phyloP scores from a whole-genome alignment of 2,329 filamentous ascomycete species.

The Blastomyces gilchristii region DNA sequence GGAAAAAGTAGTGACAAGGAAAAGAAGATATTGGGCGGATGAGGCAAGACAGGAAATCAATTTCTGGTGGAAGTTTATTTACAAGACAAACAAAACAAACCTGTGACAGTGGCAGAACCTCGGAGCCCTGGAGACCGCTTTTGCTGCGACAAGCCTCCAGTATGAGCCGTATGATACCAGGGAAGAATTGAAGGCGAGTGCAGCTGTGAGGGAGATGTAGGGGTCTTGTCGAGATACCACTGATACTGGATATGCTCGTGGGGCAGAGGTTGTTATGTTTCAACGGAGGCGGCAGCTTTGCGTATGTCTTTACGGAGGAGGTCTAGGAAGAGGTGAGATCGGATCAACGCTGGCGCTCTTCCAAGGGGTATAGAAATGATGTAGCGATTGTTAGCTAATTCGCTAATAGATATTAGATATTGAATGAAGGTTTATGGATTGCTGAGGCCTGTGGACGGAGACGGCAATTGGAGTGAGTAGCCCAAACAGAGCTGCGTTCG shows the following conservation, averaged over 20 bases:
- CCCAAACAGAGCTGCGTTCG: not conserved
- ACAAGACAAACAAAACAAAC: conserved; percentile 6
- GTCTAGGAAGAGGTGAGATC: not conserved
- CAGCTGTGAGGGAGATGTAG: not conserved
- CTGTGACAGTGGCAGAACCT: not conserved
- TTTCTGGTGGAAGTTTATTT: conserved; percentile 1
- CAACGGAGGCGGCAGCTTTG: not conserved
- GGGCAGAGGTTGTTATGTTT: not conserved
- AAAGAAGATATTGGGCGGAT: not conserved
- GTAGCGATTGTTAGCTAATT: not conserved
- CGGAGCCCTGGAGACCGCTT: not conserved
- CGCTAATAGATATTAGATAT: not conserved
- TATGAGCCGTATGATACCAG: not conserved
- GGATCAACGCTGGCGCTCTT: not conserved
- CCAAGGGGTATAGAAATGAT: not conserved
- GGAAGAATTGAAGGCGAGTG: not conserved
- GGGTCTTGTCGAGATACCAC: not conserved
- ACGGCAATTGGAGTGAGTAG: not conserved
- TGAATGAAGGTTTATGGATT: not conserved
- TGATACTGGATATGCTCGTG: not conserved
- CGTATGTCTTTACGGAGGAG: not conserved
- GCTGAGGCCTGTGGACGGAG: not conserved
- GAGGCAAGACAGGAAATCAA: not conserved
- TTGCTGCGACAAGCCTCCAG: not conserved
- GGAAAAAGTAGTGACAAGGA: not conserved